Conservation (phyloP, 306 rosid species). For the Sindora glabra region DNA sequence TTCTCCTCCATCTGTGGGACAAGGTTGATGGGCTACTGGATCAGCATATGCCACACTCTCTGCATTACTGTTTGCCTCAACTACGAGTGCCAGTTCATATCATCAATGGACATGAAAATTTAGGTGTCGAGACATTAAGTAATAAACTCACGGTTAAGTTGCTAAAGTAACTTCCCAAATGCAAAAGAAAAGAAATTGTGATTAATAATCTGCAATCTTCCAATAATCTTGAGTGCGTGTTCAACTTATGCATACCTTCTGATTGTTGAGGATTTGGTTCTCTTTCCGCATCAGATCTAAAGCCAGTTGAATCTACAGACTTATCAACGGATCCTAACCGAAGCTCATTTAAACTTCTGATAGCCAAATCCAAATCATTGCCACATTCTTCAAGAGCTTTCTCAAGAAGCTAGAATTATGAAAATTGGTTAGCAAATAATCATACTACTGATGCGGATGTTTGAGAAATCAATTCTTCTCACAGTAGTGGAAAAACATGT, state of each 20-base stretch:
- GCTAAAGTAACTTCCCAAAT: neutral
- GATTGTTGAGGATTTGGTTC: slow-evolving; percentile 35
- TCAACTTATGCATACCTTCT: slow-evolving; percentile 23
- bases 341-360: slow-evolving; percentile 60
- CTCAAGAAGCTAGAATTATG: slow-evolving; percentile 48
- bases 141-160: neutral
- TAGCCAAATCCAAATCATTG: slow-evolving; percentile 67
- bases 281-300: slow-evolving; percentile 11
- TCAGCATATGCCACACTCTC: slow-evolving; percentile 32
- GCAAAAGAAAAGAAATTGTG: neutral
- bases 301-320: slow-evolving; percentile 23
- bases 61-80: slow-evolving; percentile 26
- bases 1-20: slow-evolving; percentile 55
- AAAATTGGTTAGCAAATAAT: neutral
- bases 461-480: neutral
- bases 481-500: neutral
- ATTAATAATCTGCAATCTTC: neutral
- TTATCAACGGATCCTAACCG: slow-evolving; percentile 29
- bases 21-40: slow-evolving; percentile 13
- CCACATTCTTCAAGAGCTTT: slow-evolving; percentile 69
- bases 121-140: too few relatives aligned
- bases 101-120: neutral
- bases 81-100: slow-evolving; percentile 8
- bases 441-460: neutral
- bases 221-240: neutral